Conservation (phyloP, 345 rosid genomes). For the Bruguiera sexangula region DNA sequence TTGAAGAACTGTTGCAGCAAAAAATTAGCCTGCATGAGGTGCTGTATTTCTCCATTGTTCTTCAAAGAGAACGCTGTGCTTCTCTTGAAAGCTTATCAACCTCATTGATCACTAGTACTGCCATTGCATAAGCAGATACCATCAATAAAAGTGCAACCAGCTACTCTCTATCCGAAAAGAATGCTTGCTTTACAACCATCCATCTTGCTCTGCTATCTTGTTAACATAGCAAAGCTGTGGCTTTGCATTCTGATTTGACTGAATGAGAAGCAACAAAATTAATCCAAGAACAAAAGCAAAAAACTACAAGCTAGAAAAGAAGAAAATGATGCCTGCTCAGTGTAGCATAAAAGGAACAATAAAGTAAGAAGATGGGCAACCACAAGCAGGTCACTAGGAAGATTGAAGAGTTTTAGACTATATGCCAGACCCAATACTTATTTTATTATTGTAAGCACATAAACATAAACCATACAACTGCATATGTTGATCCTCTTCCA, state of each 20-base stretch:
- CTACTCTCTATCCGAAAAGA: background rate
- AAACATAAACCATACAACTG: too few relatives aligned
- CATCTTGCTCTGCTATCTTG: background rate
- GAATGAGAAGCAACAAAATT: too few relatives aligned
- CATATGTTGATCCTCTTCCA: too few relatives aligned
- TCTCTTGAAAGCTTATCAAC: constrained; percentile 99
- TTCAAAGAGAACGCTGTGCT: constrained; percentile 94
- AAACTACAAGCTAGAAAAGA: too few relatives aligned
- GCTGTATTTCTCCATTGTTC: constrained; percentile 98
- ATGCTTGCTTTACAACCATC: background rate
- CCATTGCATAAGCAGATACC: constrained; percentile 16
- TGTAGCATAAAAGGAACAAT: too few relatives aligned
- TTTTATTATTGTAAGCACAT: too few relatives aligned
- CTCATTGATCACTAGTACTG: constrained; percentile 92
- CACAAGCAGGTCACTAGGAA: too few relatives aligned
- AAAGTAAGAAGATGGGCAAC: too few relatives aligned
- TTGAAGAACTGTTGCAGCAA: constrained; percentile 95
- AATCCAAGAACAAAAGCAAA: too few relatives aligned
- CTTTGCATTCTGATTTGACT: background rate
- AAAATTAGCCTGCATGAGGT: constrained; percentile 77
- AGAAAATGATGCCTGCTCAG: too few relatives aligned
- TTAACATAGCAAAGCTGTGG: background rate
- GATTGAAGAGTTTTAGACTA: too few relatives aligned
- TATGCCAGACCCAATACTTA: too few relatives aligned
- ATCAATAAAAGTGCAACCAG: constrained; percentile 8